phyloP scores from a whole-genome alignment of 2,329 filamentous ascomycete species.

The Pseudogymnoascus sp. region DNA sequence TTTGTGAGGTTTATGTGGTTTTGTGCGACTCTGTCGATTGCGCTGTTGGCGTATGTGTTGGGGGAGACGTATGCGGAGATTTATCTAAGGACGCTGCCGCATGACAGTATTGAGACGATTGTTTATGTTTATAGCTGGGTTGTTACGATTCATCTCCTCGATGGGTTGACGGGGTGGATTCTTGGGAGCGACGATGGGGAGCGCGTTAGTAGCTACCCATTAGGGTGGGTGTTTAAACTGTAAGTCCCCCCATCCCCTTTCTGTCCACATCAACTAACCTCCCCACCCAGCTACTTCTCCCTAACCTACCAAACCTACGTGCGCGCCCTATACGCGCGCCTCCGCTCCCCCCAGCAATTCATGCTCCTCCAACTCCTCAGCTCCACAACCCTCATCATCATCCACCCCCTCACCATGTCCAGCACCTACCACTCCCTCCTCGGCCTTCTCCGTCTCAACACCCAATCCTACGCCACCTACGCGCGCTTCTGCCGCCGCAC shows the following conservation, averaged over 20 bases:
- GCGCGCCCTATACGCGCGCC: slow-evolving; percentile 57
- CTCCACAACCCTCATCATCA: slow-evolving; percentile 51
- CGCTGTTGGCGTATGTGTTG: slow-evolving; percentile 56
- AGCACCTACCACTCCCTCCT: slow-evolving; percentile 47
- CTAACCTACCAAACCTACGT: slow-evolving; percentile 65
- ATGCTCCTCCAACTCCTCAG: slow-evolving; percentile 56
- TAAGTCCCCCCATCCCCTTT: slow-evolving; percentile 29
- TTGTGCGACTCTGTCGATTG: slow-evolving; percentile 53
- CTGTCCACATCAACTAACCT: background rate
- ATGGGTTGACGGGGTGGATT: slow-evolving; percentile 58
- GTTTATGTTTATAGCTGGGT: slow-evolving; percentile 66
- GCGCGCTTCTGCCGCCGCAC: slow-evolving; percentile 58
- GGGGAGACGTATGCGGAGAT: slow-evolving; percentile 63
- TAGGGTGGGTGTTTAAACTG: slow-evolving; percentile 64
- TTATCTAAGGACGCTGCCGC: slow-evolving; percentile 57
- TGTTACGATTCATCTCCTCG: slow-evolving; percentile 54
- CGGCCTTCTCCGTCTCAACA: slow-evolving; percentile 44
- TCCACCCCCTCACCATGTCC: slow-evolving; percentile 57
- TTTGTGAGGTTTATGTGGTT: slow-evolving; percentile 65
- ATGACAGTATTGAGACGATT: slow-evolving; percentile 57
- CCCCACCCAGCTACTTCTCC: slow-evolving; percentile 44
- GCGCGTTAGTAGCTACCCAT: slow-evolving; percentile 59
- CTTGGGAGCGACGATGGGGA: slow-evolving; percentile 57
- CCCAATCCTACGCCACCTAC: slow-evolving; percentile 53
- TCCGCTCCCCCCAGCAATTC: slow-evolving; percentile 57